Percentiles rank a stretch among this genome's conserved stretches.
Evolutionary conservation across 371 early-diverging fungal species (phyloP).

Genomic region (Saksenaea oblongispora): DNA sequence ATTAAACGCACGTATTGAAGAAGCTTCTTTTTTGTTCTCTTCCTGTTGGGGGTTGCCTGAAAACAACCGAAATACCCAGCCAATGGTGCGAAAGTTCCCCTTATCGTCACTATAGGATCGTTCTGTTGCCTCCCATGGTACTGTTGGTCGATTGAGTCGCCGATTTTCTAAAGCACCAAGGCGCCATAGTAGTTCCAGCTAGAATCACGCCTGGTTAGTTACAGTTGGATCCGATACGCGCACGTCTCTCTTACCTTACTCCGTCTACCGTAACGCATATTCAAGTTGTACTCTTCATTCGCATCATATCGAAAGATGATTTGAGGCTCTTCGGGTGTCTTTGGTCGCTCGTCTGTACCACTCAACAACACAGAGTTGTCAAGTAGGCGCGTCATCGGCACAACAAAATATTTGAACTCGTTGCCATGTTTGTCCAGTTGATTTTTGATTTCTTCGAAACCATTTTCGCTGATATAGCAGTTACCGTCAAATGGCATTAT

Average conservation of each 20-base stretch:
- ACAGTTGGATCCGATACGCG: neutral
- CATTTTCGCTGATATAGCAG: conserved; percentile 61
- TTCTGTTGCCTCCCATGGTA: conserved; percentile 64
- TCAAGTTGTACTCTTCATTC: conserved; percentile 59
- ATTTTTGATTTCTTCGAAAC: conserved; percentile 60
- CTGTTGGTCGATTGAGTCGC: conserved; percentile 58
- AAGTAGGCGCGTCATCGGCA: conserved; percentile 69
- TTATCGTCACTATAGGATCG: conserved; percentile 55
- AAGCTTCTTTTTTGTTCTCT: conserved; percentile 64
- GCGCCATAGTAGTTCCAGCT: conserved; percentile 68
- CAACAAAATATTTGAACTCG: conserved; percentile 62
- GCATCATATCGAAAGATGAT: conserved; percentile 68
- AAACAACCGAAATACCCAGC: conserved; percentile 71
- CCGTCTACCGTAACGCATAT: conserved; percentile 74
- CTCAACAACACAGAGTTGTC: conserved; percentile 61
- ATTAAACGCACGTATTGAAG: conserved; percentile 66
- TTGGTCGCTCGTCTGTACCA: conserved; percentile 57
- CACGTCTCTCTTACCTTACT: conserved; percentile 55
- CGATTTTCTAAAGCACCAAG: conserved; percentile 62
- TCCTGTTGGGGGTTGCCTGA: conserved; percentile 70
- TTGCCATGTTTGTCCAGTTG: conserved; percentile 54
- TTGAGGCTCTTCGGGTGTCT: conserved; percentile 70
- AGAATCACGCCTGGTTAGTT: neutral
- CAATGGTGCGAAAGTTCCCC: conserved; percentile 64
- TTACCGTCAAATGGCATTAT: conserved; percentile 76